Conservation (phyloP, 164 flowering plant genomes). For the Sextonia rubra region DNA sequence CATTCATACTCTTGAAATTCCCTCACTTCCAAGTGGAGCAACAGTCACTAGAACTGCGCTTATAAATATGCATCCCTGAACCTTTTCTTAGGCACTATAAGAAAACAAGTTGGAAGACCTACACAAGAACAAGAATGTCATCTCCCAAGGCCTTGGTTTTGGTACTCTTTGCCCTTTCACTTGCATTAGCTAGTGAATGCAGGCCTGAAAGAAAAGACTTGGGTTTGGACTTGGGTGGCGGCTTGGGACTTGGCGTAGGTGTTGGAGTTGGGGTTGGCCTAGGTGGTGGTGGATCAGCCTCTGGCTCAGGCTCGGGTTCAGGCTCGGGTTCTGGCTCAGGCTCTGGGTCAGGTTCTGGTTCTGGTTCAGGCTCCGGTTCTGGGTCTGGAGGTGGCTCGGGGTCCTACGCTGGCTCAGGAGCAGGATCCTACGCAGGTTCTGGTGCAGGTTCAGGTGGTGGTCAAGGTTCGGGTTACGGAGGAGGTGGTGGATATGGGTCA, state of each 20-base stretch:
- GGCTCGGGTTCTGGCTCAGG: constrained; percentile 16
- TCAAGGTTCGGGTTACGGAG: neutral
- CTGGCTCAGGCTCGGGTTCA: constrained; percentile 17
- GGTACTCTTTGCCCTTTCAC: constrained; percentile 1
- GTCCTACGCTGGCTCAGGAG: constrained; percentile 10
- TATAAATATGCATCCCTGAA: neutral
- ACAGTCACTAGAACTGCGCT: neutral
- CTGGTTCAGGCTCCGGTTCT: constrained; percentile 15
- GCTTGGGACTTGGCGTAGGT: constrained; percentile 17
- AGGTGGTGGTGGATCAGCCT: constrained; percentile 17
- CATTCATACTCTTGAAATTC: neutral
- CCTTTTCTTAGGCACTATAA: neutral
- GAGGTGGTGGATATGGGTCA: neutral
- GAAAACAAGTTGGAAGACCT: neutral
- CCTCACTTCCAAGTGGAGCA: neutral
- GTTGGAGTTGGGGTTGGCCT: constrained; percentile 15
- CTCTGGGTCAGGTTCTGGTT: constrained; percentile 18
- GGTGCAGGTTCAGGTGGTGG: constrained; percentile 8
- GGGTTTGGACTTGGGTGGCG: constrained; percentile 15
- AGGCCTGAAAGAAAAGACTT: constrained; percentile 20
- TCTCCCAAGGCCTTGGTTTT: constrained; percentile 6
- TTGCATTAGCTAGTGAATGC: constrained; percentile 17
- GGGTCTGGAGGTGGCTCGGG: constrained; percentile 23
- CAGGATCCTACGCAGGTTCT: constrained; percentile 6
- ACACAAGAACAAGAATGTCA: constrained; percentile 1